A percentile compares a stretch with the other conserved stretches of the same genome.
Evolutionary conservation across 129 eudicot genomes (phyloP).

Genomic region (Scalesia atractyloides): DNA sequence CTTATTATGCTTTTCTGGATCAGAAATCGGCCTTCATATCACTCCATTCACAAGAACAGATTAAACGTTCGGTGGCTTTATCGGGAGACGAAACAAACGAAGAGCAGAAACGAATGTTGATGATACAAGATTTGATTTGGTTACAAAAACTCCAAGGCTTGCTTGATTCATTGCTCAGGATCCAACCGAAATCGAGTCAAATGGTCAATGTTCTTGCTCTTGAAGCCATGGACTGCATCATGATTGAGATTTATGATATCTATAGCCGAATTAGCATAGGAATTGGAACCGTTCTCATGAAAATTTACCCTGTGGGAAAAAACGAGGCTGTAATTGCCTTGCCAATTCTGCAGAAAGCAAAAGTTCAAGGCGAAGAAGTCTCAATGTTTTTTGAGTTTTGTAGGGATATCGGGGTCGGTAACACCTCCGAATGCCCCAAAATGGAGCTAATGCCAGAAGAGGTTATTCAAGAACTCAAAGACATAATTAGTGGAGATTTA

Average conservation of each 20-base stretch:
- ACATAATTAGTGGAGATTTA: constrained; percentile 34
- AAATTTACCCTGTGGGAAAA: constrained; percentile 41
- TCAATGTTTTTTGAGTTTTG: constrained; percentile 46
- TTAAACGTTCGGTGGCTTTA: constrained; percentile 6
- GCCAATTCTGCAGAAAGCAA: constrained; percentile 49
- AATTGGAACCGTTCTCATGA: constrained; percentile 38
- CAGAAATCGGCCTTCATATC: constrained; percentile 51
- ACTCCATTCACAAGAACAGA: constrained; percentile 36
- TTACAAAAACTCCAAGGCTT: constrained; percentile 58
- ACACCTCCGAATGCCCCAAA: constrained; percentile 50
- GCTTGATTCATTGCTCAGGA: constrained; percentile 55
- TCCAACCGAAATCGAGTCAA: constrained; percentile 34
- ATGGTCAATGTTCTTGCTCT: constrained; percentile 42
- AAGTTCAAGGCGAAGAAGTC: constrained; percentile 53
- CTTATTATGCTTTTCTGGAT: constrained; percentile 63
- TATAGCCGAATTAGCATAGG: constrained; percentile 63
- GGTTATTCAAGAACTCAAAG: constrained; percentile 52
- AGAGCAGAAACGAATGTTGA: constrained; percentile 8
- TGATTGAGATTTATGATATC: constrained; percentile 60
- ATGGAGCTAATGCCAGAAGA: constrained; percentile 47
- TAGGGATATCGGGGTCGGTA: constrained; percentile 54
- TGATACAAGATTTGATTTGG: constrained; percentile 42
- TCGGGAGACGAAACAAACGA: constrained; percentile 3
- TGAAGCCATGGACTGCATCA: constrained; percentile 75
- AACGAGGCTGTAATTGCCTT: constrained; percentile 55